Evolutionary conservation across 2,329 filamentous ascomycete species (phyloP).

Genomic region (Mycosphaerella sp.): DNA sequence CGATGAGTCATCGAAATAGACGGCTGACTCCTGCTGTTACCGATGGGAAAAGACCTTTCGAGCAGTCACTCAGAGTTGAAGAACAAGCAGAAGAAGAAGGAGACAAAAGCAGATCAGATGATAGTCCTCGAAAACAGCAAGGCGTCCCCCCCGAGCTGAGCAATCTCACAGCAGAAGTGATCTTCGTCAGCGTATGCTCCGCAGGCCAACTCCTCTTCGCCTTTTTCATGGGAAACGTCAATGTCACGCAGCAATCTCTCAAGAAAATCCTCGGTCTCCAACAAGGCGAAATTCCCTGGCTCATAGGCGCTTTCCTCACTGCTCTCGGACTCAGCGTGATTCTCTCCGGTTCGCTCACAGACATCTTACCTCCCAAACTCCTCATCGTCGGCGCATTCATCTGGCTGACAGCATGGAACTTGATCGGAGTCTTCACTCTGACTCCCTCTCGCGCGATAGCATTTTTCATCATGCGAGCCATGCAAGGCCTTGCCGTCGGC

Average conservation of each 20-base stretch:
- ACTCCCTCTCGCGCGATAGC: slow-evolving; percentile 33
- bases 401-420: slow-evolving; percentile 41
- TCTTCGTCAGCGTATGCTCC: slow-evolving; percentile 41
- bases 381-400: slow-evolving; percentile 41
- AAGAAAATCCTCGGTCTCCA: slow-evolving; percentile 37
- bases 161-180: slow-evolving; percentile 38
- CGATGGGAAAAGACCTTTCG: slow-evolving; percentile 13
- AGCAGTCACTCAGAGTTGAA: slow-evolving; percentile 8
- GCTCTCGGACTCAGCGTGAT: slow-evolving; percentile 42
- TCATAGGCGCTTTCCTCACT: slow-evolving; percentile 39
- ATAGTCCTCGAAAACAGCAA: slow-evolving; percentile 15
- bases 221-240: slow-evolving; percentile 40
- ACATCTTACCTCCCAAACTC: slow-evolving; percentile 38
- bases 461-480: slow-evolving; percentile 37
- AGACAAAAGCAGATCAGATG: slow-evolving; percentile 8
- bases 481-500: slow-evolving; percentile 36
- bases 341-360: slow-evolving; percentile 36
- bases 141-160: slow-evolving; percentile 37
- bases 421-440: slow-evolving; percentile 35
- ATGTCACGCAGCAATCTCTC: slow-evolving; percentile 37
- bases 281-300: slow-evolving; percentile 40
- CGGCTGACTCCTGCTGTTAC: slow-evolving; percentile 10
- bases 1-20: slow-evolving; percentile 9
- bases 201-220: slow-evolving; percentile 42
- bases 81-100: slow-evolving; percentile 9